Evolutionary conservation across 2,329 filamentous ascomycete species (phyloP), one percentile per base, ranked within the genome.

Genomic region (Cordyceps fumosorosea): DNA sequence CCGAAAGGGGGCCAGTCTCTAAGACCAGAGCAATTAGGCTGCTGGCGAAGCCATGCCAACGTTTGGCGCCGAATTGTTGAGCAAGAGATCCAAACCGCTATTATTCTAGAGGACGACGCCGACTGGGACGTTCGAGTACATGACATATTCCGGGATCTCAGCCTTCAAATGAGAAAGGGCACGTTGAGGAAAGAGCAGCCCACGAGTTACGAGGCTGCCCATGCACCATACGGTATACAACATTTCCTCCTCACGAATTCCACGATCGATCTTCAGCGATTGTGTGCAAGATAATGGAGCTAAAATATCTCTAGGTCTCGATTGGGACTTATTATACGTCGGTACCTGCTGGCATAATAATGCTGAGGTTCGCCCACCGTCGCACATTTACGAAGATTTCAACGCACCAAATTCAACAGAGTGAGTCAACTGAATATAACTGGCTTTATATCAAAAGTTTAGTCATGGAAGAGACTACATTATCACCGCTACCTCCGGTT

Each of bases 1-100:
- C 52, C 52, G 20, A 42, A 55, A 55, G 52, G 52, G 3, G 42
- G 52, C 34, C 3, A 18, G n/a, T 1, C 3, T 42, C 12, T 55
- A 42, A 40, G 20, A 42, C 52, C 52, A 18, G 52, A 16, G 52
- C 34, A 55, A n/a, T 18, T 55, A 1, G 52, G 52, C 52, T 42
- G 52, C 52, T 55, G 52, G 52, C 52, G 52, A 14, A 42, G 52
- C 18, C 52, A 55, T 42, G 52, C 52, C 20, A 55, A 55, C 52
- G 34, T 42, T 14, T 55, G 52, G 52, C 52, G 52, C 8, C n/a
- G 20, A 24, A 55, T 55, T 18, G 20, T 55, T 8, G 52, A 55
- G 10, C 14, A 55, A 34, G 0, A 22, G 12, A 34, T 55, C 20
- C 52, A 55, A 26, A 55, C 52, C 3, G 52, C 47, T 29, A 32